These are phyloP conservation scores for Hippophae tibetana DNA, from an alignment of 306 rosid species.

Conservation along the genomic window DNA sequence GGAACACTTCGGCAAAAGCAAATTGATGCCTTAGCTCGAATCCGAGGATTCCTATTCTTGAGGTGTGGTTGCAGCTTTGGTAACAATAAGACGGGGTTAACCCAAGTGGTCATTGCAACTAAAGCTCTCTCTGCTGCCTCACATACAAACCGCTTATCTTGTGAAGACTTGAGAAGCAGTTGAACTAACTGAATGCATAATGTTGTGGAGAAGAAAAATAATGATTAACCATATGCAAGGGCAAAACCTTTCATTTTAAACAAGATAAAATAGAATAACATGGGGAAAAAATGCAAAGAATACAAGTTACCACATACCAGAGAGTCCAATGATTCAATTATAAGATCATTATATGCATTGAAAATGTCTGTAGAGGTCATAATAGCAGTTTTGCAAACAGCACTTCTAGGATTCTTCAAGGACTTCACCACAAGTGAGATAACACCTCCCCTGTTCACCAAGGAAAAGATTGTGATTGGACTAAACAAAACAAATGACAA, in stretches of 20 bases:
- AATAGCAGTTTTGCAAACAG: slow-evolving; percentile 94
- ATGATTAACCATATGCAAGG: slow-evolving; percentile 11
- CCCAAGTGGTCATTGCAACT: slow-evolving; percentile 68
- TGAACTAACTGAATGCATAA: slow-evolving; percentile 63
- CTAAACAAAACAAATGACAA: neutral
- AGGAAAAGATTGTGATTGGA: slow-evolving; percentile 13
- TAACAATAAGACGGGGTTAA: slow-evolving; percentile 64
- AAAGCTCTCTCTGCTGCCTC: slow-evolving; percentile 95
- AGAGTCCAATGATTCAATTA: slow-evolving; percentile 81
- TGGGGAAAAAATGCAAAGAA: slow-evolving; percentile 5
- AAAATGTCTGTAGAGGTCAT: slow-evolving; percentile 95
- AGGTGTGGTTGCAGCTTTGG: slow-evolving; percentile 87
- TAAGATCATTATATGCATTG: slow-evolving; percentile 55
- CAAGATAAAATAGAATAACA: slow-evolving; percentile 12
- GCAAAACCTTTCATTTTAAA: slow-evolving; percentile 3
- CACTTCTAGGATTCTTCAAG: slow-evolving; percentile 89
- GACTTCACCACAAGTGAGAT: slow-evolving; percentile 63
- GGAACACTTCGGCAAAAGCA: slow-evolving; percentile 86
- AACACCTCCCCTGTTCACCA: slow-evolving; percentile 63
- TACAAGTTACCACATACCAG: slow-evolving; percentile 39
- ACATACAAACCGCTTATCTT: slow-evolving; percentile 96
- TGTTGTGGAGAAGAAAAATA: slow-evolving; percentile 9
- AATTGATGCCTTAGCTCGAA: slow-evolving; percentile 90
- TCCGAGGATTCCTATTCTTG: slow-evolving; percentile 79
- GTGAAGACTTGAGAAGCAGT: slow-evolving; percentile 96